Evolutionary conservation across 2,329 filamentous ascomycete genomes (phyloP).

Genomic region (Phaeosphaeriaceae sp.): DNA sequence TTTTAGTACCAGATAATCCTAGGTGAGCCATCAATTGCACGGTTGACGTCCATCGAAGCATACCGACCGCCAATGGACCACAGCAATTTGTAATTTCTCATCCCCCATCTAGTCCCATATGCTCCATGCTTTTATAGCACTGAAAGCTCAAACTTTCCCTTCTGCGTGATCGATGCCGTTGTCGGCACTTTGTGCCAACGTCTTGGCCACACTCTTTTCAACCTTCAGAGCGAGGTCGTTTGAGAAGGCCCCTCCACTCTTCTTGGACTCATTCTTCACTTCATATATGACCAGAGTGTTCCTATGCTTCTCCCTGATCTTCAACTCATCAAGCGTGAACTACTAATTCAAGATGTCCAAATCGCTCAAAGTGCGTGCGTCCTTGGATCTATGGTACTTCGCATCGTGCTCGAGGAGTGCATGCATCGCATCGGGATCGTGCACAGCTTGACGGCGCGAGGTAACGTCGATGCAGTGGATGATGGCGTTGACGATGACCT

Average conservation of each 20-base stretch:
- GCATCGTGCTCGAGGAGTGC: not conserved
- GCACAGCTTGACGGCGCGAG: constrained; percentile 8
- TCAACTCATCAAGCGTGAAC: not conserved
- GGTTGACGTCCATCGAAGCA: not conserved
- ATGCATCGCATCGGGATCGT: constrained; percentile 3
- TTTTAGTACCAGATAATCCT: not conserved
- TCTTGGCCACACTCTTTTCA: too few relatives aligned
- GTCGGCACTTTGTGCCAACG: not conserved
- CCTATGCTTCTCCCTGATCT: not conserved
- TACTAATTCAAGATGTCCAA: not conserved
- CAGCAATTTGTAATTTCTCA: too few relatives aligned
- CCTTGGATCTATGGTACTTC: not conserved
- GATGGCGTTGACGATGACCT: constrained; percentile 12
- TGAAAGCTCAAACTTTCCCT: too few relatives aligned
- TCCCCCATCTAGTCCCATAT: not conserved
- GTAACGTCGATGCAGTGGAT: constrained; percentile 12
- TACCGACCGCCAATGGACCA: not conserved
- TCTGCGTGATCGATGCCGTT: too few relatives aligned
- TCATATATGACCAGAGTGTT: not conserved
- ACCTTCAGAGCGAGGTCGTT: too few relatives aligned
- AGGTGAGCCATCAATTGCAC: not conserved
- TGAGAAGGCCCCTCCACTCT: not conserved
- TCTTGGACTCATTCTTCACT: not conserved
- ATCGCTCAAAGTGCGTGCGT: not conserved
- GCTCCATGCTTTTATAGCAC: too few relatives aligned